A percentile compares a stretch with the other conserved stretches of the same genome.
Evolutionary conservation across 176 grass and related monocot genomes (phyloP).

Genomic region (Aegilops tauschii): DNA sequence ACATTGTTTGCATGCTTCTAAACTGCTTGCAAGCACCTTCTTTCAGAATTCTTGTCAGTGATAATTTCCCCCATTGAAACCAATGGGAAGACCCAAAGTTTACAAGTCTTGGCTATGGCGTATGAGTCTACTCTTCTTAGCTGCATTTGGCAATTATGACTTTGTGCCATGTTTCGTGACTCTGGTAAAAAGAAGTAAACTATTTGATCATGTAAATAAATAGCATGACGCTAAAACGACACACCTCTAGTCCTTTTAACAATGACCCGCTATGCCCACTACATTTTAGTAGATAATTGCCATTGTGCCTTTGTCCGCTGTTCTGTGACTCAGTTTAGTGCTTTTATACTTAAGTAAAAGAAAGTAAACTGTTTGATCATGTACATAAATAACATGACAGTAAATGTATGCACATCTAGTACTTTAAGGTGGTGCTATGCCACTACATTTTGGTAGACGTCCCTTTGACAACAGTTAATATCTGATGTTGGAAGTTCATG

Average conservation of each 20-base stretch:
- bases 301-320: no score
- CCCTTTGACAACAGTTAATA: not conserved
- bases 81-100: not conserved
- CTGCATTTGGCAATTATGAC: not conserved
- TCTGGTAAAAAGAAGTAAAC: not conserved
- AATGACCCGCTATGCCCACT: not conserved
- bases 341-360: not conserved
- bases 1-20: not conserved
- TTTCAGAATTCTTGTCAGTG: not conserved
- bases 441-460: no score
- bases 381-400: no score
- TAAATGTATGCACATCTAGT: no score
- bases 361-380: not conserved
- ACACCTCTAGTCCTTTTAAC: not conserved
- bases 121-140: not conserved
- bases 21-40: not conserved
- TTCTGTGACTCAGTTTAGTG: not conserved
- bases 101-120: not conserved
- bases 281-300: not conserved
- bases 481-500: not conserved
- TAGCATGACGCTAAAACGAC: not conserved
- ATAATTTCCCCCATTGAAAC: not conserved
- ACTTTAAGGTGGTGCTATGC: no score
- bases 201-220: not conserved
- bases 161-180: not conserved